Conservation (phyloP, 768 basidiomycete species). For the Russula ochroleuca region DNA sequence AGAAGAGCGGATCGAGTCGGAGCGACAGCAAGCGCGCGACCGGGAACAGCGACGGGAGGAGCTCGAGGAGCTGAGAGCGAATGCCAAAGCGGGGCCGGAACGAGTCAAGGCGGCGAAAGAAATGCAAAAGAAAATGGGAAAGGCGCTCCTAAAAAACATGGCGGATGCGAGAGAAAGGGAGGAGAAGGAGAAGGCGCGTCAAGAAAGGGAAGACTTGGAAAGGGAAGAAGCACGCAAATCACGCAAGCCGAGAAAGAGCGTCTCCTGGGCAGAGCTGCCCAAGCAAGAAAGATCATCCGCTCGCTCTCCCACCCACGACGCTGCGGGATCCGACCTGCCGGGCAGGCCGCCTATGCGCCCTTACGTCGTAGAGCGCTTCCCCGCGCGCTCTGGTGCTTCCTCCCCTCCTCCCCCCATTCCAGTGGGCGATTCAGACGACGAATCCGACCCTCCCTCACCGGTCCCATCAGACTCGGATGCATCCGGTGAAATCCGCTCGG, state of each 20-base stretch:
- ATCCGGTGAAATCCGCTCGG: slow-evolving; percentile 31
- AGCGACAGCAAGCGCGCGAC: slow-evolving; percentile 40
- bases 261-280: slow-evolving; percentile 55
- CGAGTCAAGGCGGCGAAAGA: slow-evolving; percentile 40
- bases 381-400: slow-evolving; percentile 32
- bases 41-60: slow-evolving; percentile 44
- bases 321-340: slow-evolving; percentile 42
- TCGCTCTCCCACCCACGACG: slow-evolving; percentile 49
- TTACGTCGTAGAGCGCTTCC: slow-evolving; percentile 62
- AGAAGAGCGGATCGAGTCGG: slow-evolving; percentile 53
- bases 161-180: slow-evolving; percentile 40
- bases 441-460: slow-evolving; percentile 44
- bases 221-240: slow-evolving; percentile 32
- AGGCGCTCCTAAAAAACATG: slow-evolving; percentile 51
- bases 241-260: slow-evolving; percentile 53
- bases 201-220: slow-evolving; percentile 33
- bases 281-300: slow-evolving; percentile 29
- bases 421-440: slow-evolving; percentile 62
- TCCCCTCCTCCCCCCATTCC: slow-evolving; percentile 26
- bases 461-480: slow-evolving; percentile 36
- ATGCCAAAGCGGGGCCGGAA: slow-evolving; percentile 41
- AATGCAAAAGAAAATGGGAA: slow-evolving; percentile 77
- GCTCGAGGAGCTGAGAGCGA: slow-evolving; percentile 49
- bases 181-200: slow-evolving; percentile 35
- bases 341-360: slow-evolving; percentile 56